Evolutionary conservation across 2,329 filamentous ascomycete species (phyloP), one percentile per base, ranked within the genome.

Genomic region (Dothiorella sarmentorum): DNA sequence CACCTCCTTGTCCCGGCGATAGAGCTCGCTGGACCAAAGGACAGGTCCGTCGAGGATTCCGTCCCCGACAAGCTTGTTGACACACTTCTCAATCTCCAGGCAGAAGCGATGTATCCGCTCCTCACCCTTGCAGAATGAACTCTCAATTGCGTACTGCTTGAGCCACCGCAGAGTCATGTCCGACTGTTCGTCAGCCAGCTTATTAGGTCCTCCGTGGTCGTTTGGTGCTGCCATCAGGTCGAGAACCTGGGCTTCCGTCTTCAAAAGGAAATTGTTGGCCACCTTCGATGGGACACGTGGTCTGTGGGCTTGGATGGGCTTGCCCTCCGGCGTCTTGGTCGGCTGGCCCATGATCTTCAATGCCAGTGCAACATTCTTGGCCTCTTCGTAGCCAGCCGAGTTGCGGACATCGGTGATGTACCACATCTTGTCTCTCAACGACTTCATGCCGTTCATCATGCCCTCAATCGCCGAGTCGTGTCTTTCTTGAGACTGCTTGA

Each of bases 341-440:
- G 77, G 70, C 60, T 85, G 80, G 62, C 87, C 89, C 94, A 99
- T 97, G 7, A 89, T 91, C 73, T 94, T 95, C 51, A 99, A 78
- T 4, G 93, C 94, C 61, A 89, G 83, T 5, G 91, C 90, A 45
- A 97, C 87, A 63, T 93, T 90, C 60, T 87, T 87, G 37, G 90
- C 91, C 65, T 95, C 88, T 61, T 94, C 90, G 67, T 97, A 97
- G 9, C 86, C 85, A 49, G 86, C 89, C 3, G 94, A 97, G 66
- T 93, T 92, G 62, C 90, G 88, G 26, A 97, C 92, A 71, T 97
- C 91, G 1, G 90, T 93, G 61, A 94, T 89, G 71, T 96, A 99
- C 94, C 94, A 99, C 90, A 97, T 96, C 79, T 97, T 97, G 71
- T 96, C 90, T 40, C 94, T 85, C 37, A 97, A 80, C 20, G 88